A percentile compares a stretch with the other conserved stretches of the same genome.
These are phyloP conservation scores for Psilocybe cyanescens DNA, from an alignment of 768 basidiomycete genomes.

Conservation along the genomic window DNA sequence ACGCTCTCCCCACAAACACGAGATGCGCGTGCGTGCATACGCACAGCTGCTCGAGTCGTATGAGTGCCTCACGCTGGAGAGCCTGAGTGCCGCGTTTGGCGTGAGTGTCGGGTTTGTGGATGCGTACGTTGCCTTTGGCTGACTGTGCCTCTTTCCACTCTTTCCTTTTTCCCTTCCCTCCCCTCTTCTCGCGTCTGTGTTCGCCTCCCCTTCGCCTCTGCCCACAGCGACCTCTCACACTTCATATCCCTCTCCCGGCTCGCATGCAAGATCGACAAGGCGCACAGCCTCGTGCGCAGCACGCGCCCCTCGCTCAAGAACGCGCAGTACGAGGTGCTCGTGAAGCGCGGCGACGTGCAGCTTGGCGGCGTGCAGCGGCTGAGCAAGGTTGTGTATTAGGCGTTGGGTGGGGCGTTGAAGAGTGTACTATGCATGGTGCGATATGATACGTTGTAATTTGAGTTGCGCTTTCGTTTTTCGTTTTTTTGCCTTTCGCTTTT, in stretches of 20 bases:
- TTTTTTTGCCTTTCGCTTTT: too few species aligned
- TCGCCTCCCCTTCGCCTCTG: not conserved
- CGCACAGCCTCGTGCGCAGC: too few species aligned
- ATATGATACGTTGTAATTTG: too few species aligned
- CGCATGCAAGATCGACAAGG: slow-evolving; percentile 60
- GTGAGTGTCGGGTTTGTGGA: slow-evolving; percentile 89
- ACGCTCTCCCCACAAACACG: slow-evolving; percentile 85
- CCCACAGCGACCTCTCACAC: slow-evolving; percentile 78
- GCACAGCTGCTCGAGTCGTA: slow-evolving; percentile 89
- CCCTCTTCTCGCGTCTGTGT: not conserved
- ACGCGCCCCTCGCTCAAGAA: too few species aligned
- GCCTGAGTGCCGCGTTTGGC: slow-evolving; percentile 85
- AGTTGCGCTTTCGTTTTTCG: too few species aligned
- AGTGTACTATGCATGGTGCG: too few species aligned
- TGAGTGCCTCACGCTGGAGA: slow-evolving; percentile 85
- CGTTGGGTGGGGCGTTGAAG: too few species aligned
- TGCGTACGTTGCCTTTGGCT: slow-evolving; percentile 61
- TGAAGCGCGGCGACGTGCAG: slow-evolving; percentile 57
- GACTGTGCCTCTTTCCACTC: not conserved
- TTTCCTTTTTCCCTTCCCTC: not conserved
- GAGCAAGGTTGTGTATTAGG: slow-evolving; percentile 80
- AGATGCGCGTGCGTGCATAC: slow-evolving; percentile 98
- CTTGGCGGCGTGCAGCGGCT: slow-evolving; percentile 86
- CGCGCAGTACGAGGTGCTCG: too few species aligned
- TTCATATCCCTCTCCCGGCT: slow-evolving; percentile 90